These are phyloP conservation scores for Xerocomellus chrysenteron DNA, from an alignment of 768 basidiomycete species.

Conservation along the genomic window DNA sequence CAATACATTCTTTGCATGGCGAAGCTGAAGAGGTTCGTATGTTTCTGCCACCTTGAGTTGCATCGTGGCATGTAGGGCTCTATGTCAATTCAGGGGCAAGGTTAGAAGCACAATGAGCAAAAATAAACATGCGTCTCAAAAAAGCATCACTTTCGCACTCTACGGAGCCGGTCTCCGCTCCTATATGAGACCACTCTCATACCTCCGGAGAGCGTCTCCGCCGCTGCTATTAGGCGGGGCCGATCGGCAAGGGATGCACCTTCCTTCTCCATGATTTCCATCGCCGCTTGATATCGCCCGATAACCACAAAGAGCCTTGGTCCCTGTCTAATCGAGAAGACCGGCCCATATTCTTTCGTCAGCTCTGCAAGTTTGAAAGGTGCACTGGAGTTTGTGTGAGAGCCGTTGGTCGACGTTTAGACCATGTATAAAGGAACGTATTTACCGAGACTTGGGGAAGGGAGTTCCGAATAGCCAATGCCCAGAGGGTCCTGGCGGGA, in stretches of 20 bases:
- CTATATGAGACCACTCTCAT: constrained; percentile 2
- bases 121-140: no score
- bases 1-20: constrained; percentile 3
- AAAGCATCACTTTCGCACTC: background rate
- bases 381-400: no score
- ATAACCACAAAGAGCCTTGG: background rate
- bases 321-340: no score
- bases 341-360: no score
- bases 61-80: constrained; percentile 1
- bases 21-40: constrained; percentile 4
- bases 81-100: background rate
- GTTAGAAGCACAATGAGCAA: background rate
- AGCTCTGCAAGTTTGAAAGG: no score
- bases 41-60: constrained; percentile 3
- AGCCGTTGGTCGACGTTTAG: no score
- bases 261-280: constrained; percentile 14
- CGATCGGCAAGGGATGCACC: constrained; percentile 6
- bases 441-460: no score
- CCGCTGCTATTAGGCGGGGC: constrained; percentile 3
- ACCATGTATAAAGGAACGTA: no score
- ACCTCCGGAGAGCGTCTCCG: constrained; percentile 6
- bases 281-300: constrained; percentile 8
- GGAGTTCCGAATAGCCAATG: no score
- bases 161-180: background rate
- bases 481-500: background rate